phyloP scores from a whole-genome alignment of 2,329 filamentous ascomycete genomes.

The Alternaria sp. region DNA sequence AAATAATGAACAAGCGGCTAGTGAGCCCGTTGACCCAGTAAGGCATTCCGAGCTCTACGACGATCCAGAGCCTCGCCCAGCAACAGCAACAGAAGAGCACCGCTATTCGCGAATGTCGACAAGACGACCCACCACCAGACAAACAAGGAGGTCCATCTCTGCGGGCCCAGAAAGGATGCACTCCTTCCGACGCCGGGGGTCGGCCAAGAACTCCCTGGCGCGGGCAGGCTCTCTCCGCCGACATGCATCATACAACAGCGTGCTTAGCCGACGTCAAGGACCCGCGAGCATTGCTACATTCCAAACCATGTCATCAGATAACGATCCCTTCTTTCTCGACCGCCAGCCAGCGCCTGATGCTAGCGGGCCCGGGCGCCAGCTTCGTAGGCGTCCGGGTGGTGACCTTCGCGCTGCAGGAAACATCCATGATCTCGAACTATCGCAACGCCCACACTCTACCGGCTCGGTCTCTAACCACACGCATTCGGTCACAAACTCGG shows the following conservation, averaged over 20 bases:
- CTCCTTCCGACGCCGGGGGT: slow-evolving; percentile 43
- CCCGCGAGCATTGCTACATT: slow-evolving; percentile 66
- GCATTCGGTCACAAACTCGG: slow-evolving; percentile 48
- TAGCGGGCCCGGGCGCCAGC: slow-evolving; percentile 42
- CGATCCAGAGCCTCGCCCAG: slow-evolving; percentile 12
- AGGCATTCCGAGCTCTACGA: slow-evolving; percentile 30
- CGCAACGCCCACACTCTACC: slow-evolving; percentile 55
- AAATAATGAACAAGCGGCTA: slow-evolving; percentile 23
- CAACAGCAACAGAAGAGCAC: slow-evolving; percentile 18
- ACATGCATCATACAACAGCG: slow-evolving; percentile 67
- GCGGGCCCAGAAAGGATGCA: slow-evolving; percentile 41
- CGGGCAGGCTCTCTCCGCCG: slow-evolving; percentile 55
- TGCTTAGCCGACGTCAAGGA: slow-evolving; percentile 58
- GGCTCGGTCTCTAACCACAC: slow-evolving; percentile 55
- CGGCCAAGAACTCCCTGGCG: slow-evolving; percentile 36
- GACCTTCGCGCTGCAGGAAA: slow-evolving; percentile 56
- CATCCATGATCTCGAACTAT: slow-evolving; percentile 53
- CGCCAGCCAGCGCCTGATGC: slow-evolving; percentile 30
- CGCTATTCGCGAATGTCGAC: slow-evolving; percentile 25
- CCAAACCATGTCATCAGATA: slow-evolving; percentile 50
- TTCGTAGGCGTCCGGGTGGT: slow-evolving; percentile 57
- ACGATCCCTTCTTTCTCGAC: slow-evolving; percentile 50
- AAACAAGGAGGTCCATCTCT: slow-evolving; percentile 36
- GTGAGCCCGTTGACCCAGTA: slow-evolving; percentile 14
- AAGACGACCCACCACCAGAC: slow-evolving; percentile 25